A percentile compares a stretch with the other conserved stretches of the same genome.
Conservation (phyloP, 768 basidiomycete genomes). For the Fibroporia radiculosa region DNA sequence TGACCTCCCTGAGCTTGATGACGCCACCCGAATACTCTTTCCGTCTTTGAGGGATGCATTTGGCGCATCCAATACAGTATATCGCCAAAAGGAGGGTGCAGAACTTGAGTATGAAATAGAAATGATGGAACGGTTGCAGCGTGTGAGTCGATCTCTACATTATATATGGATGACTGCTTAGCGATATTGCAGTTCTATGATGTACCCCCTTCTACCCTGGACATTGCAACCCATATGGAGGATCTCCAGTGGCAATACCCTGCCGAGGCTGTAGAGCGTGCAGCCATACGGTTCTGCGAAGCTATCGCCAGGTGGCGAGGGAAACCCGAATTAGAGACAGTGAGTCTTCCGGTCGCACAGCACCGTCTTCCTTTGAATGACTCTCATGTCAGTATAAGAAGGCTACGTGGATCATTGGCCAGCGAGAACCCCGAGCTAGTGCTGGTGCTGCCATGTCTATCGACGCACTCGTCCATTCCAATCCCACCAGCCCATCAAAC, state of each 20-base stretch:
- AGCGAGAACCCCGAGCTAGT: constrained; percentile 31
- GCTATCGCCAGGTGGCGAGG: constrained; percentile 79
- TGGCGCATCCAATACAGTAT: constrained; percentile 27
- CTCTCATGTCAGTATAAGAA: constrained; percentile 21
- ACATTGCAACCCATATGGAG: constrained; percentile 76
- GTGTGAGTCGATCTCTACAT: constrained; percentile 38
- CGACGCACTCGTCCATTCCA: constrained; percentile 64
- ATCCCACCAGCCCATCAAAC: constrained; percentile 46
- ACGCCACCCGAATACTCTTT: constrained; percentile 65
- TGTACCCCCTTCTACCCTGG: constrained; percentile 61
- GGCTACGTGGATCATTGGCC: constrained; percentile 21
- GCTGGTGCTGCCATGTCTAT: constrained; percentile 44
- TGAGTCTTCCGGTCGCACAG: constrained; percentile 20
- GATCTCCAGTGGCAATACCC: constrained; percentile 73
- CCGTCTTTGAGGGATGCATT: constrained; percentile 29
- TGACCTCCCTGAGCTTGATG: constrained; percentile 58
- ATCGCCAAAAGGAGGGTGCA: constrained; percentile 34
- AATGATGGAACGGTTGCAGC: constrained; percentile 63
- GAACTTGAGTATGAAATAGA: constrained; percentile 70
- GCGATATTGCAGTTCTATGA: constrained; percentile 58
- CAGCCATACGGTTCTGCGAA: constrained; percentile 73
- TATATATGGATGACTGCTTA: constrained; percentile 1
- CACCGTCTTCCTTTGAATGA: background rate
- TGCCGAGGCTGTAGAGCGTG: constrained; percentile 73
- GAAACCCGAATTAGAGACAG: constrained; percentile 77